Percentiles rank a stretch among this genome's conserved stretches.
phyloP scores from a whole-genome alignment of 768 basidiomycete species.

The Pholiota molesta region DNA sequence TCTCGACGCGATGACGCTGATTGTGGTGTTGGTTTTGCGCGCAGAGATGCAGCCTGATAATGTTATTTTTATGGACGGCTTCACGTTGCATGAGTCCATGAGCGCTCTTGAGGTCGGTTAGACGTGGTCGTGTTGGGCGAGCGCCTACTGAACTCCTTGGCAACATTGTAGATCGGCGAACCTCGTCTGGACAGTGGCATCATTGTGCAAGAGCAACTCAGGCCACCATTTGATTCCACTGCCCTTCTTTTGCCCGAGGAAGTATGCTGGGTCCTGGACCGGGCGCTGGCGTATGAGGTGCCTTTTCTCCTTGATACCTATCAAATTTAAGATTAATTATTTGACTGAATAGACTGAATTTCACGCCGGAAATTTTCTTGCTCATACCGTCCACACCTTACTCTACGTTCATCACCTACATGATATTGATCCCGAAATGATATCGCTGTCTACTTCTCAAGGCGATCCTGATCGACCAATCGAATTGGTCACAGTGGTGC shows the following conservation, averaged over 20 bases:
- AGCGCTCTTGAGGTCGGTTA: conserved; percentile 78
- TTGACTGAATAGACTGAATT: conserved; percentile 71
- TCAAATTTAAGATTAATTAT: conserved; percentile 11
- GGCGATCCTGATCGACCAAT: conserved; percentile 52
- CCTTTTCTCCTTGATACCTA: conserved; percentile 17
- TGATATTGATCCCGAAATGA: conserved; percentile 58
- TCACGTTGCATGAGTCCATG: conserved; percentile 89
- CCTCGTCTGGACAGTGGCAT: conserved; percentile 88
- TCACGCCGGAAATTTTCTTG: conserved; percentile 83
- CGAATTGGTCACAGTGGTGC: conserved; percentile 67
- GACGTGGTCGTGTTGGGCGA: background rate
- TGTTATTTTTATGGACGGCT: conserved; percentile 67
- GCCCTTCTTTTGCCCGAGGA: conserved; percentile 72
- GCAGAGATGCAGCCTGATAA: conserved; percentile 65
- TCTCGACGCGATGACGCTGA: conserved; percentile 10
- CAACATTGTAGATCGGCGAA: conserved; percentile 80
- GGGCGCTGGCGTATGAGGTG: conserved; percentile 79
- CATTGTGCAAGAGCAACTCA: conserved; percentile 41
- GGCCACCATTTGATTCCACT: conserved; percentile 64
- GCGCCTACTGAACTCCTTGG: background rate
- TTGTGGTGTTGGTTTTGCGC: conserved; percentile 11
- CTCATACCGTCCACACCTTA: conserved; percentile 83
- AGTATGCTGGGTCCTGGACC: conserved; percentile 87
- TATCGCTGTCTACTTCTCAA: conserved; percentile 6
- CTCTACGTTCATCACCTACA: conserved; percentile 69